phyloP scores from a whole-genome alignment of 345 rosid species.

The Eucalyptus curtisii region DNA sequence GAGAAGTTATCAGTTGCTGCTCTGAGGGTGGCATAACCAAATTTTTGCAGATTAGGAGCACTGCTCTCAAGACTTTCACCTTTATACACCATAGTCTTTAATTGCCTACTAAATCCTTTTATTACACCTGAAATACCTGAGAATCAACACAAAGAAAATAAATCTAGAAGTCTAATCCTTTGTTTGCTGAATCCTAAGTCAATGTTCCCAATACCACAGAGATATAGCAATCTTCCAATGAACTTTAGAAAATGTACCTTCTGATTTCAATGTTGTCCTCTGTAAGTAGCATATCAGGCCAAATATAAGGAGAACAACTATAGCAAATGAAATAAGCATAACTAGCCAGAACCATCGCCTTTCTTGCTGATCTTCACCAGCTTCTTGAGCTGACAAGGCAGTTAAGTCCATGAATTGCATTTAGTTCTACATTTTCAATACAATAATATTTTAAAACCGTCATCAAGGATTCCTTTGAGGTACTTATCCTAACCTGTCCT shows the following conservation, averaged over 20 bases:
- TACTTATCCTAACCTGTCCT: slow-evolving; percentile 1
- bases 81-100: not conserved
- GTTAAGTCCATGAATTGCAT: not conserved
- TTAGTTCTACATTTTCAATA: not conserved
- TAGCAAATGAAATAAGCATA: slow-evolving; percentile 4
- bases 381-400: slow-evolving; percentile 11
- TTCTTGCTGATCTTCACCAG: not conserved
- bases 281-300: not conserved
- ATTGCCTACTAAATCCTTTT: not conserved
- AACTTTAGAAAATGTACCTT: slow-evolving; percentile 2
- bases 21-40: slow-evolving; percentile 7
- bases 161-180: not conserved
- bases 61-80: not conserved
- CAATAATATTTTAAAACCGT: not conserved
- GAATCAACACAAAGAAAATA: not conserved
- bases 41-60: slow-evolving; percentile 3
- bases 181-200: not conserved
- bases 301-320: not conserved
- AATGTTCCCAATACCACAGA: not conserved
- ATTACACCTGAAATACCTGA: not conserved
- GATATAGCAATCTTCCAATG: not conserved
- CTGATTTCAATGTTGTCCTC: not conserved
- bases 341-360: slow-evolving; percentile 3
- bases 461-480: not conserved
- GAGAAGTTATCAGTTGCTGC: slow-evolving; percentile 28